Evolutionary conservation across 192 early-diverging fungal species (phyloP).

Genomic region (Coemansia sp.): DNA sequence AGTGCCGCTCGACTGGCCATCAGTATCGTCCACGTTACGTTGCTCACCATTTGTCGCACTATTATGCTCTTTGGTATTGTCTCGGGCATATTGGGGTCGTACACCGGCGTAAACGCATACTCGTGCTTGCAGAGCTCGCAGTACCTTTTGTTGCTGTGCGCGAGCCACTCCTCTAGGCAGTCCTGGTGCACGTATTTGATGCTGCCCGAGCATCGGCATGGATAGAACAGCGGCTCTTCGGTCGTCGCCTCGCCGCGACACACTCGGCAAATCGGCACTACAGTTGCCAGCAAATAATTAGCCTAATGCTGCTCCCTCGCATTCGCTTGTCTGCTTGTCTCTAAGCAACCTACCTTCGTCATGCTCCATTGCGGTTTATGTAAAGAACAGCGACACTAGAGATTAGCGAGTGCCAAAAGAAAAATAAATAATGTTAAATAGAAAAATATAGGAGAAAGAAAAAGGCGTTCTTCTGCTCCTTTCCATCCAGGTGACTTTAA

Average conservation of each 20-base stretch:
- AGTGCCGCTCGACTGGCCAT: slow-evolving; percentile 57
- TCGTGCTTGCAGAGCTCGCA: slow-evolving; percentile 91
- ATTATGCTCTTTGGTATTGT: slow-evolving; percentile 62
- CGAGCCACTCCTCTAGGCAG: slow-evolving; percentile 81
- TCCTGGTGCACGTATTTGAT: slow-evolving; percentile 95
- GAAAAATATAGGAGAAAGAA: background rate
- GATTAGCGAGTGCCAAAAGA: background rate
- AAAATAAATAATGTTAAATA: background rate
- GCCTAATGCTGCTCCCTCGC: background rate
- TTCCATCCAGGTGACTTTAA: background rate
- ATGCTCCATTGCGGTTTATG: slow-evolving; percentile 18
- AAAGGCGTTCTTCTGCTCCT: too few relatives aligned
- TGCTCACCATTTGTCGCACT: slow-evolving; percentile 53
- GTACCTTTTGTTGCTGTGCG: slow-evolving; percentile 68
- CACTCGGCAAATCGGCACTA: slow-evolving; percentile 77
- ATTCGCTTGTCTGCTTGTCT: background rate
- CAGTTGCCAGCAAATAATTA: background rate
- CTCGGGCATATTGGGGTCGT: slow-evolving; percentile 70
- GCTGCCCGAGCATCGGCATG: slow-evolving; percentile 94
- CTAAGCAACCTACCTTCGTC: slow-evolving; percentile 27
- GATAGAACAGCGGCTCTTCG: slow-evolving; percentile 85
- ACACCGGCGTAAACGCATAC: slow-evolving; percentile 82
- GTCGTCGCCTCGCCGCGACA: slow-evolving; percentile 73
- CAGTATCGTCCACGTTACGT: slow-evolving; percentile 48
- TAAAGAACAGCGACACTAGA: background rate